phyloP scores from a whole-genome alignment of 2,329 filamentous ascomycete species.

The Penicillium rolfsii region DNA sequence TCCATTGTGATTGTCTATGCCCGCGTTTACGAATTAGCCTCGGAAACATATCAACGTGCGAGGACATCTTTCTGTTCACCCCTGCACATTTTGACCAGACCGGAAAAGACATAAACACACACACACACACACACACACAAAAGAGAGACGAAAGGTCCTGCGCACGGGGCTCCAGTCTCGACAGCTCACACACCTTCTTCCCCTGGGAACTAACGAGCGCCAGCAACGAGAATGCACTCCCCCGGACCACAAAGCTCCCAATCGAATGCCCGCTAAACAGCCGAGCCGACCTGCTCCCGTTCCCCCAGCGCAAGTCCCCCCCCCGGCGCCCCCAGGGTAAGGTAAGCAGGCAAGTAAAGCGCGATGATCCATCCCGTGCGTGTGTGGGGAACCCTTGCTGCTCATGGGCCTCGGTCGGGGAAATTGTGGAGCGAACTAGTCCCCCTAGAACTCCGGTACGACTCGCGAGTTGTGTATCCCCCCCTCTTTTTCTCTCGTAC shows the following conservation, averaged over 20 bases:
- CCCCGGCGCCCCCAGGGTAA: not conserved
- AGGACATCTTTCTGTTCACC: no score
- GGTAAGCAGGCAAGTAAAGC: slow-evolving; percentile 1
- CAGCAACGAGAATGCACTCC: not conserved
- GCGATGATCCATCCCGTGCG: slow-evolving; percentile 9
- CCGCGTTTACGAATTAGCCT: not conserved
- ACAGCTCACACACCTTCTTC: not conserved
- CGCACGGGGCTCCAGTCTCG: not conserved
- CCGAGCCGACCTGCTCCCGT: slow-evolving; percentile 7
- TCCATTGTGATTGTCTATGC: not conserved
- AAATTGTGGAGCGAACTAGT: slow-evolving; percentile 10
- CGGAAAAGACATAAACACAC: not conserved
- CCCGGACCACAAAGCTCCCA: not conserved
- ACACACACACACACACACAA: no score
- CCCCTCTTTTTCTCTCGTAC: not conserved
- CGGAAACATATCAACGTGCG: not conserved
- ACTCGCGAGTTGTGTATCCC: not conserved
- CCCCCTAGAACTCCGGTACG: not conserved
- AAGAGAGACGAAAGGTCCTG: not conserved
- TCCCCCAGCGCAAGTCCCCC: not conserved
- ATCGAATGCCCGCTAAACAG: not conserved
- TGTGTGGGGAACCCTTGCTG: slow-evolving; percentile 18
- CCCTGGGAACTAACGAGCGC: not conserved
- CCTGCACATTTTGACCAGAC: not conserved
- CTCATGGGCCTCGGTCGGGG: slow-evolving; percentile 9